Conservation (phyloP, 2,329 filamentous ascomycete species). For the Cytospora paraplurivora region DNA sequence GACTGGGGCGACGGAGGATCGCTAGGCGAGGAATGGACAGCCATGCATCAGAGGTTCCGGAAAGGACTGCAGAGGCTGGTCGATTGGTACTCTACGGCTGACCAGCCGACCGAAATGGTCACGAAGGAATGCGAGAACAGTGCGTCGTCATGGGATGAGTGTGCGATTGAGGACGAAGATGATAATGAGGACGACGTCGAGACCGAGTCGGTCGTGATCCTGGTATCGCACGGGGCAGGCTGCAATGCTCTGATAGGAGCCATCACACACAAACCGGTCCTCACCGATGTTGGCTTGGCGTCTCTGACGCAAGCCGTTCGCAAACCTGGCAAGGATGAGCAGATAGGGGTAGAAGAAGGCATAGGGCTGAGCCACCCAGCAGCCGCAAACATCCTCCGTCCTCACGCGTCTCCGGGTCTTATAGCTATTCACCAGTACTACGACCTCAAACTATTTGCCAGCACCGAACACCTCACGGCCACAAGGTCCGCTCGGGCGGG, state of each 20-base stretch:
- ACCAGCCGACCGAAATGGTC: constrained; percentile 54
- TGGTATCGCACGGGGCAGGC: constrained; percentile 93
- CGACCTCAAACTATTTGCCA: constrained; percentile 74
- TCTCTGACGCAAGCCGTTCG: constrained; percentile 86
- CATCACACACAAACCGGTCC: constrained; percentile 85
- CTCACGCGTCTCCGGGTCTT: constrained; percentile 35
- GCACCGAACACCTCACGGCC: constrained; percentile 69
- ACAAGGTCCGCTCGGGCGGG: constrained; percentile 24
- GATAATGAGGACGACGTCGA: constrained; percentile 61
- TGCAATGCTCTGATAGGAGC: constrained; percentile 95
- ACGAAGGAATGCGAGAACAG: constrained; percentile 45
- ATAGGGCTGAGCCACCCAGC: constrained; percentile 32
- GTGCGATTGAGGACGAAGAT: constrained; percentile 39
- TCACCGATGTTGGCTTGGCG: constrained; percentile 87
- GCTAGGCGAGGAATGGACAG: constrained; percentile 91
- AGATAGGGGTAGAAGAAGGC: constrained; percentile 29
- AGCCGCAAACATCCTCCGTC: constrained; percentile 25
- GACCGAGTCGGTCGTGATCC: constrained; percentile 75
- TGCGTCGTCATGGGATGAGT: constrained; percentile 37
- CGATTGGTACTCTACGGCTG: constrained; percentile 73
- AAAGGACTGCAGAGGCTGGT: constrained; percentile 77
- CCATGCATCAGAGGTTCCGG: constrained; percentile 90
- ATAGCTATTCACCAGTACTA: constrained; percentile 63
- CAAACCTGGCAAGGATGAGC: constrained; percentile 46
- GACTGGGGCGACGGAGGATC: constrained; percentile 87